Percentiles rank a stretch among this genome's conserved stretches.
Conservation (phyloP, 1,284 basidiomycete genomes). For the Cystobasidium slooffiae region DNA sequence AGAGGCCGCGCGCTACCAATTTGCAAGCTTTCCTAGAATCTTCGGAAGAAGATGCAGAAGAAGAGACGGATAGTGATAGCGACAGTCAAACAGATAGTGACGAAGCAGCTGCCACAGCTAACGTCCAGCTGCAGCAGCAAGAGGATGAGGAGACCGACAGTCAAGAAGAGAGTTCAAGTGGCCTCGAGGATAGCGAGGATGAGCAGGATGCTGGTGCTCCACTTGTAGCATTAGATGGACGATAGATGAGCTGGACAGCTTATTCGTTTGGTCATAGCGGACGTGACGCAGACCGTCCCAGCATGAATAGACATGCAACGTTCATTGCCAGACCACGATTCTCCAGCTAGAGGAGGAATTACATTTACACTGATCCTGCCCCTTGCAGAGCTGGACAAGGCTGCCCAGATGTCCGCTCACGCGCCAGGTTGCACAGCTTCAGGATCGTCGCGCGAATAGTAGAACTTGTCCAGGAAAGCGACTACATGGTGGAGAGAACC, state of each 20-base stretch:
- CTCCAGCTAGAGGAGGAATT: background rate
- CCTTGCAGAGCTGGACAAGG: background rate
- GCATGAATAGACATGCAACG: background rate
- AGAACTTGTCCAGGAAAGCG: slow-evolving; percentile 51
- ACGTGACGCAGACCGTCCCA: background rate
- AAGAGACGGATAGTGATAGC: slow-evolving; percentile 44
- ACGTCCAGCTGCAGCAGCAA: background rate
- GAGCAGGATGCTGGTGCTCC: slow-evolving; percentile 13
- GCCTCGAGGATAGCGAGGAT: slow-evolving; percentile 6
- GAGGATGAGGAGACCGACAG: slow-evolving; percentile 2
- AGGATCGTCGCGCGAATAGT: slow-evolving; percentile 38
- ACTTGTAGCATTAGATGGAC: slow-evolving; percentile 11
- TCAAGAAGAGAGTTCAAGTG: slow-evolving; percentile 4
- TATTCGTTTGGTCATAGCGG: background rate
- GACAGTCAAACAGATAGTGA: slow-evolving; percentile 29
- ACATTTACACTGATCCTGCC: background rate
- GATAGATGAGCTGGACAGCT: background rate
- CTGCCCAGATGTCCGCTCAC: background rate
- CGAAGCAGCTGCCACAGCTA: background rate
- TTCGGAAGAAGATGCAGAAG: slow-evolving; percentile 55
- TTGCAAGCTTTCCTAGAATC: slow-evolving; percentile 41
- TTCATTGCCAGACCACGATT: background rate
- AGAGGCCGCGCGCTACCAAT: background rate
- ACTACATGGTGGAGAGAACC: slow-evolving; percentile 25
- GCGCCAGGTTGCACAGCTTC: slow-evolving; percentile 30